Base-by-base conservation (phyloP, 345 rosid species). In the Salix exigua region DNA sequence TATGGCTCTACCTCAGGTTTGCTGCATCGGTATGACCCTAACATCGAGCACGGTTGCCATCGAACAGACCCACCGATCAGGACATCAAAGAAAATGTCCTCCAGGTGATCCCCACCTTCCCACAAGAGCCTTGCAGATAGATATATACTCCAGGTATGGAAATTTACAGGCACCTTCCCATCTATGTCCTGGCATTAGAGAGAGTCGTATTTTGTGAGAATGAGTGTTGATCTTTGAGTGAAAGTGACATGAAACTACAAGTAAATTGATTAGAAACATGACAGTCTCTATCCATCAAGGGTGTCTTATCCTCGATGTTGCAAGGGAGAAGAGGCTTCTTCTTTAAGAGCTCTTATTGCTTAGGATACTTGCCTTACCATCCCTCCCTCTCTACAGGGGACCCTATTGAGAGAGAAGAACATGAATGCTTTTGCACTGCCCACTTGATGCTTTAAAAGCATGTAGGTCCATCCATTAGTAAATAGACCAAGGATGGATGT, bases 271-370 rank as follows among this genome's bases (percentile, higher is more conserved):
- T 42, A 37, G 11, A 75, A 67, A 69, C 40, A 51, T 65, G 62
- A 31, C 35, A 51, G 77, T 71, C 82, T 78, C 68, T 14, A 72
- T 75, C 79, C 40, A 25, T 66, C 21, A 21, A 48, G 23, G 72
- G 46, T 17, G 68, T 66, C 79, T 71, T 78, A 82, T 82, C 84
- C 77, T 72, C 42, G 69, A 73, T 73, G 71, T 44, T 14, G 23
- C 70, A 37, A 14, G 55, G 53, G n/a, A 26, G 17, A 50, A 71
- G 55, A 44, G 65, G 77, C 17, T 16, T n/a, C 72, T 23, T 75
- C 72, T 35, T 75, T 67, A 33, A 66, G 71, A 35, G 50, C n/a
- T 37, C 4, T 26, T 68, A 18, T 30, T 69, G 73, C 79, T 31
- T 40, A 21, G 75, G 63, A 75, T 71, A 74, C 82, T 67, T 74